Evolutionary conservation across 495 filamentous ascomycete species (phyloP).

Genomic region (Aspergillus avenaceus): DNA sequence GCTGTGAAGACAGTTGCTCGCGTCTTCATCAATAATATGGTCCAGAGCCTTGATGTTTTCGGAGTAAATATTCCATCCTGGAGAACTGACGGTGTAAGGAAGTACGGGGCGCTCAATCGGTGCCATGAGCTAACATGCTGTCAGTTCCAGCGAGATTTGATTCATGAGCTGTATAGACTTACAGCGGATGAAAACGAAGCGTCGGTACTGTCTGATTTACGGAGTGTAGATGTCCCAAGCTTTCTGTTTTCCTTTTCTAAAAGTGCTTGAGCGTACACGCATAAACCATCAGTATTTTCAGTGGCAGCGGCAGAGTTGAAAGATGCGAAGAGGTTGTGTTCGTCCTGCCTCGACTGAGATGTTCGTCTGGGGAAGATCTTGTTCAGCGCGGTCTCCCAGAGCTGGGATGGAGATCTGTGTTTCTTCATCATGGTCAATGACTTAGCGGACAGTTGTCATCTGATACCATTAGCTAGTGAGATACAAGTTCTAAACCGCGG

Average conservation of each 20-base stretch:
- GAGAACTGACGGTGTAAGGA: conserved; percentile 30
- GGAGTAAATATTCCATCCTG: conserved; percentile 30
- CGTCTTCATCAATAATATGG: conserved; percentile 12
- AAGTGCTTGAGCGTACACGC: conserved; percentile 22
- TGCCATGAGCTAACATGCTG: conserved; percentile 14
- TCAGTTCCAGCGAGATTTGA: neutral
- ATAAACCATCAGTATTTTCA: conserved; percentile 18
- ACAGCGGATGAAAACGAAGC: conserved; percentile 19
- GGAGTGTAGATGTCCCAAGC: neutral
- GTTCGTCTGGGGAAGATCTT: conserved; percentile 16
- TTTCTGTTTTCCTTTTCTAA: conserved; percentile 15
- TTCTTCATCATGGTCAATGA: conserved; percentile 4
- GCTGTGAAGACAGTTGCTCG: conserved; percentile 13
- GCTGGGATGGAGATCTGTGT: conserved; percentile 11
- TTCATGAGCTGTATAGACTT: conserved; percentile 7
- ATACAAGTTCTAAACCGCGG: too few species aligned
- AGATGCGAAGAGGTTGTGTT: neutral
- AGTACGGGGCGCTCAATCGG: conserved; percentile 18
- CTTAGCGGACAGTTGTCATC: too few species aligned
- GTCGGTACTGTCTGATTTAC: conserved; percentile 15
- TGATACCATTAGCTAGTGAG: too few species aligned
- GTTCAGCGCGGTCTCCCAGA: conserved; percentile 14
- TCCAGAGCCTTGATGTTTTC: conserved; percentile 16
- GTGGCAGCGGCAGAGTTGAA: conserved; percentile 1
- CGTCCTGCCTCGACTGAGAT: neutral